Evolutionary conservation across 441 rosid species (phyloP), one percentile per base, ranked within the genome.

Genomic region (Arabidopsis lyrata): DNA sequence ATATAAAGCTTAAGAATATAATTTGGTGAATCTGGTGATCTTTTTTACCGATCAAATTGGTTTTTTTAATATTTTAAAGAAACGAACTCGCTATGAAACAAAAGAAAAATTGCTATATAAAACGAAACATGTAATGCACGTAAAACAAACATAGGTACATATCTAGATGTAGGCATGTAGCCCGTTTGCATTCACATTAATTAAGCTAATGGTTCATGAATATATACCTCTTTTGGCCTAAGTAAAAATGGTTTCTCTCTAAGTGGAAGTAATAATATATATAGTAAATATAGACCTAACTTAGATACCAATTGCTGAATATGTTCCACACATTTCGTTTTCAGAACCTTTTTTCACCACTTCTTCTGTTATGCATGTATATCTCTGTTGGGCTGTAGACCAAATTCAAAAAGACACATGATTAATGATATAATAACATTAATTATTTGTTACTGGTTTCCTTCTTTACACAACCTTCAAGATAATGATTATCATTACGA

Each of bases 271-370:
- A 8, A 65, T 65, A 35, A 50, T 49, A 49, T 18, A 50, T 65
- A 27, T 3, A 32, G 44, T n/a, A 31, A 64, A 64, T 18, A 12
- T 27, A 29, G 54, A 42, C 72, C 72, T 68, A 68, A 55, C 63
- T 68, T 68, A 49, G 48, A 55, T 68, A 35, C 27, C 34, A 41
- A 55, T 36, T 39, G 63, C 13, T 27, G 22, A 68, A 68, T 42
- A 68, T 53, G 53, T 68, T 68, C 62, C 72, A 53, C 53, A 68
- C 63, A 68, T 68, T 54, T 68, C 72, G 32, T 55, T 68, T 68
- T 55, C 72, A 55, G 27, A 68, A 68, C 42, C 72, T 68, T 68
- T 68, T 54, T 39, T 15, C 54, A 68, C 32, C 64, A 68, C 35
- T 56, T 42, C 41, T 27, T 27, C 8, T 67, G 29, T 54, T 53